phyloP scores from a whole-genome alignment of 2,329 filamentous ascomycete species.

The Cordyceps tenuipes region DNA sequence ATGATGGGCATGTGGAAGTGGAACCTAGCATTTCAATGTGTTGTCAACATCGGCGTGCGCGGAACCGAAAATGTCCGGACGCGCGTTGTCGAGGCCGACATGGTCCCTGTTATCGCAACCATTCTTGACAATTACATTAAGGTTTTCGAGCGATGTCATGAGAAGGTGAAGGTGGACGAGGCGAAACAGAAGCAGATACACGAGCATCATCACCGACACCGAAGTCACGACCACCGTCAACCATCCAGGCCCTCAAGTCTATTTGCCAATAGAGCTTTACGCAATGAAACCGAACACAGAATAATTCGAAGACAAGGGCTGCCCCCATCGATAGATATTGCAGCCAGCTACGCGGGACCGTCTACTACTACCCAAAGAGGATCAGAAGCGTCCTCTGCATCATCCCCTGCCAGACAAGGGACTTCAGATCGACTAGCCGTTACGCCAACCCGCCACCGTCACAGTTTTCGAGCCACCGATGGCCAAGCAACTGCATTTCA shows the following conservation, averaged over 20 bases:
- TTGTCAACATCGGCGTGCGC: slow-evolving; percentile 96
- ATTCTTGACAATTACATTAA: slow-evolving; percentile 98
- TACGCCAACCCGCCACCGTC: slow-evolving; percentile 36
- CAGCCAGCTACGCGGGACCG: slow-evolving; percentile 32
- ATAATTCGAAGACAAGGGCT: slow-evolving; percentile 68
- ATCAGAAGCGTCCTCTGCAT: slow-evolving; percentile 16
- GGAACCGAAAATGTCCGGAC: slow-evolving; percentile 92
- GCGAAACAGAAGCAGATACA: slow-evolving; percentile 61
- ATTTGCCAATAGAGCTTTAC: slow-evolving; percentile 44
- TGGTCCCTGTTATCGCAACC: slow-evolving; percentile 97
- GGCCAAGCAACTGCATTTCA: slow-evolving; percentile 29
- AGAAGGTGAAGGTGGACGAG: slow-evolving; percentile 77
- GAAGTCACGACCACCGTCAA: slow-evolving; percentile 40
- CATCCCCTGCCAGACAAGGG: slow-evolving; percentile 4
- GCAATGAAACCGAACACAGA: slow-evolving; percentile 51
- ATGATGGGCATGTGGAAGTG: slow-evolving; percentile 99
- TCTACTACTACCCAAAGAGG: slow-evolving; percentile 23
- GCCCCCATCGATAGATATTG: slow-evolving; percentile 59
- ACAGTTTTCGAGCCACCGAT: slow-evolving; percentile 44
- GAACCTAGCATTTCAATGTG: slow-evolving; percentile 98
- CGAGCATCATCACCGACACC: slow-evolving; percentile 43
- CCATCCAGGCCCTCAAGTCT: slow-evolving; percentile 29
- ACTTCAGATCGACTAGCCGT: slow-evolving; percentile 15
- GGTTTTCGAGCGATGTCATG: slow-evolving; percentile 83
- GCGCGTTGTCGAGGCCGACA: slow-evolving; percentile 93